Conservation (phyloP, 179 eudicot genomes). For the Silene vulgaris region DNA sequence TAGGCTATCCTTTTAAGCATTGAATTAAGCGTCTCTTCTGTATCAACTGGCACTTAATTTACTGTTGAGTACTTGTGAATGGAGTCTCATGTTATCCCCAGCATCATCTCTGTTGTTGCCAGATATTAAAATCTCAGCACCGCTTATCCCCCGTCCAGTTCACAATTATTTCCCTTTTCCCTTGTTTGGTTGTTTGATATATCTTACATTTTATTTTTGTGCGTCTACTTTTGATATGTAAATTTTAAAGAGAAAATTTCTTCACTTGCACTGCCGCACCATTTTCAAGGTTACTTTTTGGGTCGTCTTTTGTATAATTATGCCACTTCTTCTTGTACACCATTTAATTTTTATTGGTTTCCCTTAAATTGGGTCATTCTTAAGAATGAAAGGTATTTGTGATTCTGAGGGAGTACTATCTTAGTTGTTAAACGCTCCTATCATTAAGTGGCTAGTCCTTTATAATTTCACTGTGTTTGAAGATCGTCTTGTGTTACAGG, state of each 20-base stretch:
- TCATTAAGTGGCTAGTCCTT: background rate
- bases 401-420: background rate
- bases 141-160: background rate
- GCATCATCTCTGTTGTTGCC: background rate
- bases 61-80: background rate
- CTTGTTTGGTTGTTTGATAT: background rate
- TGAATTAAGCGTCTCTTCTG: constrained; percentile 10
- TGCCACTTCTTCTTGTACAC: no score
- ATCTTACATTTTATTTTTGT: background rate
- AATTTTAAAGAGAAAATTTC: no score
- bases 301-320: no score
- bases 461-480: background rate
- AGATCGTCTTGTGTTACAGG: constrained; percentile 33
- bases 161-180: background rate
- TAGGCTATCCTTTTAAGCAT: background rate
- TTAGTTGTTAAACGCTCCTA: constrained; percentile 4
- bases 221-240: no score
- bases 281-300: no score
- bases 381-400: no score
- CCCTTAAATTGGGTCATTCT: no score
- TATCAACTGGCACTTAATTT: constrained; percentile 1
- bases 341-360: no score
- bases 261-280: no score
- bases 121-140: background rate
- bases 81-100: background rate